Base-by-base conservation (phyloP, 2,329 filamentous ascomycete genomes). In the Sporothrix brunneoviolacea region DNA sequence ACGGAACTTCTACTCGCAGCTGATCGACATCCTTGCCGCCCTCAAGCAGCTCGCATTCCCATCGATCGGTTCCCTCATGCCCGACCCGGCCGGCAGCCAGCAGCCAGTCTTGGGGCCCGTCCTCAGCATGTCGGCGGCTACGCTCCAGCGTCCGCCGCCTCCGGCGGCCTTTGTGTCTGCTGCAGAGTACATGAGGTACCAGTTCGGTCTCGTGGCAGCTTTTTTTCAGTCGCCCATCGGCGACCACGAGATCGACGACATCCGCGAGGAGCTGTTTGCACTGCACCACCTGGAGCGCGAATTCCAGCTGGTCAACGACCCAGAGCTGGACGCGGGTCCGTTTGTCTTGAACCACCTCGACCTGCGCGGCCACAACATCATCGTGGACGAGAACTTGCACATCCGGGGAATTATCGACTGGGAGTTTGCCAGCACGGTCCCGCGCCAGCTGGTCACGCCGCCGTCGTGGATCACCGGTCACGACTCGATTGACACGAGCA, bases 351-450 rank as follows among this genome's bases (percentile, higher is more conserved):
- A 47, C 16, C 57, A 63, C 32, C 22, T 46, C n/a, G 60, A 64
- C 38, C 42, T 63, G 4, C 51, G 55, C 19, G 28, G 48, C n/a
- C 22, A 44, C 19, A 62, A 63, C 49, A 61, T 60, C 15, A 54
- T 64, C 10, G 60, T 64, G 15, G 57, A 63, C 30, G 45, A 60
- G 1, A 18, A 58, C 6, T 27, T 62, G 3, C 43, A 41, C 2
- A 62, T 64, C 21, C 50, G 50, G 28, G 55, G 53, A 18, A 55
- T 63, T 6, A 59, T 62, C 36, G 62, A 62, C 48, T 63, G 60
- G 62, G 60, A 63, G 49, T 63, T 58, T 24, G n/a, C 59, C 8
- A 22, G 37, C 30, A 52, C 50, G 1, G 32, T 55, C 5, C 55
- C 55, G 13, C 50, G 38, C 18, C 45, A 42, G 33, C 48, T 55